Base-by-base conservation (phyloP, 441 rosid genomes). In the Omphalea diandra region DNA sequence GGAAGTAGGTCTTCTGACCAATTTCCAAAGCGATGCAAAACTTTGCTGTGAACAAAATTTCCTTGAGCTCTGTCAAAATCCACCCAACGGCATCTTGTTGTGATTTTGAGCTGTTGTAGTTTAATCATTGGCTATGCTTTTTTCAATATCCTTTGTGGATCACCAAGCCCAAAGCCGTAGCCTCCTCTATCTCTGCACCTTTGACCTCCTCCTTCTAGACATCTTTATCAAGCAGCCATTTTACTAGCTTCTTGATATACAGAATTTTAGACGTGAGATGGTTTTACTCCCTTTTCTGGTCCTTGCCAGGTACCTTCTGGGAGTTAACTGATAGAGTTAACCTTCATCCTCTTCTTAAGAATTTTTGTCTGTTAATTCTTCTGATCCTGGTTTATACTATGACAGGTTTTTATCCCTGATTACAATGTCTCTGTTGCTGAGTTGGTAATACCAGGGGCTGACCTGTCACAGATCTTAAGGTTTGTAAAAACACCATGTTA, bases 361-460 rank as follows among this genome's bases (percentile, higher is more conserved):
- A 15, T 22, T 35, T 38, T 9, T 9, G n/a, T 11, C 18, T 26
- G 2, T 61, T 40, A 41, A 2, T 22, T 22, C 59, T 60, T 55
- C 4, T 63, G 8, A 66, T 54, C 50, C 29, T 69, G 32, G 22
- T 69, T 66, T 55, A 0, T 47, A 8, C 60, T 18, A 15, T 70
- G 61, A 46, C 73, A 76, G 80, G 63, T 76, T 63, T 76, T 72
- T 63, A 72, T 76, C 53, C 80, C 76, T 29, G 80, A 76, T 68
- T 76, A 76, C 69, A 76, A 72, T 72, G 76, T 76, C 40, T 68
- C 76, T 33, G 80, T 76, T 72, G 80, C 80, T 56, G 80, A 76
- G 67, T 33, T 76, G 55, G 76, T 76, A 53, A 76, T 76, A 62
- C 76, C 80, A 38, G 76, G 80, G 35, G 76, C 76, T 72, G 80